Evolutionary conservation across 495 filamentous ascomycete species (phyloP).

Genomic region (Xanthoparmelia taractica): DNA sequence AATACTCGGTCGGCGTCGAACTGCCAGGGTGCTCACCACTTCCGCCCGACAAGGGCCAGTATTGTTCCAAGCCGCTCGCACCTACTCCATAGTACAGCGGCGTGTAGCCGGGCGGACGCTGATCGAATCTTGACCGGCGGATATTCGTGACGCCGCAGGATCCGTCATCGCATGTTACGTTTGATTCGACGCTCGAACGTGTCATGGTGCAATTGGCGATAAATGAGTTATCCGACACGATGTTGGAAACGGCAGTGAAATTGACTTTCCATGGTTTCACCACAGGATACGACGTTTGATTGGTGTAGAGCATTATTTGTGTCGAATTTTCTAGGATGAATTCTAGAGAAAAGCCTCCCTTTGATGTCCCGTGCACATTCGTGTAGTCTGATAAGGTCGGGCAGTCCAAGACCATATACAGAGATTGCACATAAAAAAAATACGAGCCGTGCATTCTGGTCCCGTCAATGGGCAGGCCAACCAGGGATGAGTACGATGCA

Average conservation of each 20-base stretch:
- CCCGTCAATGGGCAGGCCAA: not conserved
- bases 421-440: not conserved
- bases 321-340: no score
- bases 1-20: not conserved
- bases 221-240: not conserved
- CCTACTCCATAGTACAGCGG: not conserved
- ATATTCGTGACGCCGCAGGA: not conserved
- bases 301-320: not conserved
- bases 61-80: not conserved
- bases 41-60: not conserved
- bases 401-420: not conserved
- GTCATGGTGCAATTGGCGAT: not conserved
- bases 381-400: not conserved
- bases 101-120: constrained; percentile 1
- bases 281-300: not conserved
- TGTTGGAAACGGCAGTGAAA: not conserved
- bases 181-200: constrained; percentile 1
- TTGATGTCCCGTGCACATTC: no score
- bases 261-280: not conserved
- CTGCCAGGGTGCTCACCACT: not conserved
- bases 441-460: not conserved
- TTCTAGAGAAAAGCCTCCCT: not conserved
- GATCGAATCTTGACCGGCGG: not conserved
- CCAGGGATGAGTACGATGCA: not conserved
- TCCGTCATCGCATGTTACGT: not conserved